Conservation (phyloP, 2,329 filamentous ascomycete species). For the Cladosporium sp. region DNA sequence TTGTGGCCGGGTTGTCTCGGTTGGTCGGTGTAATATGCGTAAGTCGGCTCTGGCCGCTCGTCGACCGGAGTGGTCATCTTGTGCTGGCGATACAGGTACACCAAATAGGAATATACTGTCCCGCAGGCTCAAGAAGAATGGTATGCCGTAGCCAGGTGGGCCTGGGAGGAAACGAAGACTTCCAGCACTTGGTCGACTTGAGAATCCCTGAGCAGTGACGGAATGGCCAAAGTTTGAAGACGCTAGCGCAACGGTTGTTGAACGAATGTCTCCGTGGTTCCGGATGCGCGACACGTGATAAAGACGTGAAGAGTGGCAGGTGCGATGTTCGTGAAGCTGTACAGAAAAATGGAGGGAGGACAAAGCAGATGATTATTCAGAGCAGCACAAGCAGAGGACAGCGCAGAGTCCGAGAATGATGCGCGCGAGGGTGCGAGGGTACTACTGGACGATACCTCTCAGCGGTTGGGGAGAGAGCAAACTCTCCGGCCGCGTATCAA, state of each 20-base stretch:
- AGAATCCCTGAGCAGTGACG: slow-evolving; percentile 12
- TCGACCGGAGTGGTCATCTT: slow-evolving; percentile 38
- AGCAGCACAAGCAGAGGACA: background rate
- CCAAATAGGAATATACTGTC: background rate
- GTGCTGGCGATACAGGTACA: background rate
- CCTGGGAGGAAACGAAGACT: slow-evolving; percentile 20
- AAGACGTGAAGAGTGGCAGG: background rate
- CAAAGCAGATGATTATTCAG: background rate
- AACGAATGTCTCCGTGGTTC: background rate
- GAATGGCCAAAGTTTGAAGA: slow-evolving; percentile 10
- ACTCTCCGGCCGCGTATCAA: slow-evolving; percentile 1
- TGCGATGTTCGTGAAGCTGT: background rate
- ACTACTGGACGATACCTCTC: background rate
- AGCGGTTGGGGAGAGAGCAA: slow-evolving; percentile 1
- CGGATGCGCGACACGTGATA: background rate
- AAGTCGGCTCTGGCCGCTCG: slow-evolving; percentile 38
- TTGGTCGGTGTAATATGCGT: slow-evolving; percentile 20
- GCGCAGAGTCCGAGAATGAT: background rate
- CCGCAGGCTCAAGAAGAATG: background rate
- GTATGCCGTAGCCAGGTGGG: slow-evolving; percentile 18
- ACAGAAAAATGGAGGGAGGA: background rate
- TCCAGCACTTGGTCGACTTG: slow-evolving; percentile 26
- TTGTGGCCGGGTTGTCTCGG: background rate
- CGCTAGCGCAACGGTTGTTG: slow-evolving; percentile 10
- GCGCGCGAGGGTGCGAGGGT: background rate